Evolutionary conservation across 1,284 basidiomycete species (phyloP), one percentile per base, ranked within the genome.

Genomic region (Moesziomyces globuligerus): DNA sequence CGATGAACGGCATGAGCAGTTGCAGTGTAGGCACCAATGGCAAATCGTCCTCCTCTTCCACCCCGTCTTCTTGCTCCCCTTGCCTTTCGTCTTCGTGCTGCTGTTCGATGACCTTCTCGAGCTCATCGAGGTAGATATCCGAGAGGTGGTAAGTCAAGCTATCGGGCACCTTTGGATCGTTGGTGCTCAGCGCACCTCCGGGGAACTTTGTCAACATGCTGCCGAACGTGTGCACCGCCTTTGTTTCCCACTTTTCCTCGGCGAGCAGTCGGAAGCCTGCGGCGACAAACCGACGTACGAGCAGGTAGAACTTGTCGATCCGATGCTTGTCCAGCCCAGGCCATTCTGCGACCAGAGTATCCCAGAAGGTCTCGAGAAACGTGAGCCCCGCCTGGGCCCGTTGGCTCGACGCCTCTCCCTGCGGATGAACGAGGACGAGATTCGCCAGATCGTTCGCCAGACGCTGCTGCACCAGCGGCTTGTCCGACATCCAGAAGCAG

Each of bases 401-500:
- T 20, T 55, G 42, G 5, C 36, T 15, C 45, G 20, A 28, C 13
- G 17, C 38, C 18, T 26, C 47, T 11, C n/a, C 40, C 20, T 23
- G 38, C 9, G 74, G 62, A 5, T 68, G 60, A n/a, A 65, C 44
- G 0, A 80, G 72, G 2, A 81, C 67, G 32, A 98, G 86, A 58
- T 92, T 89, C 10, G 95, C 89, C 23, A 98, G 85, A 76, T 95
- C 92, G 9, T 86, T 85, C 0, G 95, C 93, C 7, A 98, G 87
- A 4, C 89, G 89, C 83, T 98, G 96, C 82, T 98, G 95, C 5
- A 98, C 90, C 3, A 95, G 86, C 7, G 95, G 94, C 83, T 98
- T 98, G 85, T 98, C 95, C 3, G 93, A 97, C 94, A 98, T 98
- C 94, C 94, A 98, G 84, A 95, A 98, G 55, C 80, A 97, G 83